Evolutionary conservation across 2,329 filamentous ascomycete species (phyloP).

Genomic region (Exophiala calicioides): DNA sequence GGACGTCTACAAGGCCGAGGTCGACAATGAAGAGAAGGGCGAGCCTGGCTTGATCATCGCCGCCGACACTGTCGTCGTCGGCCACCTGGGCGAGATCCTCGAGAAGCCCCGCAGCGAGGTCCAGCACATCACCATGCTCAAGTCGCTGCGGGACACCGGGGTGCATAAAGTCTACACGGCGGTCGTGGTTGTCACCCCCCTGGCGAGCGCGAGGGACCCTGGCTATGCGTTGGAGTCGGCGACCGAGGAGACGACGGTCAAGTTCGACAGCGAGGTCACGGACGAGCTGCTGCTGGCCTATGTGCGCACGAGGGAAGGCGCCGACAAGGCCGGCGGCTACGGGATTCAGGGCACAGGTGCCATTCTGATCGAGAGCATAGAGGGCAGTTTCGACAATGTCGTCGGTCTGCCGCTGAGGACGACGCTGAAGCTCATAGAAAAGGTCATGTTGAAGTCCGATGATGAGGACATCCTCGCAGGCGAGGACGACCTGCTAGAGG

Average conservation of each 20-base stretch:
- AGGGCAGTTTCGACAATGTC: conserved; percentile 91
- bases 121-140: conserved; percentile 82
- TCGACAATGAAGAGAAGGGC: conserved; percentile 56
- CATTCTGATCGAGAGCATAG: conserved; percentile 83
- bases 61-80: conserved; percentile 88
- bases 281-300: conserved; percentile 79
- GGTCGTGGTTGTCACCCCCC: conserved; percentile 77
- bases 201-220: conserved; percentile 76
- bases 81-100: conserved; percentile 71
- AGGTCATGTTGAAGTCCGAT: conserved; percentile 75
- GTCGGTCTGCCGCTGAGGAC: conserved; percentile 82
- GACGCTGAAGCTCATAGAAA: conserved; percentile 80
- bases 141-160: conserved; percentile 72
- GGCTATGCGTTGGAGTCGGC: conserved; percentile 80
- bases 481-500: conserved; percentile 43
- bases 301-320: conserved; percentile 77
- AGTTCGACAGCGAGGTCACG: conserved; percentile 71
- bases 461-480: conserved; percentile 58
- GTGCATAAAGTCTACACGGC: conserved; percentile 84
- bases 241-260: conserved; percentile 90
- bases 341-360: conserved; percentile 87
- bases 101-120: conserved; percentile 85
- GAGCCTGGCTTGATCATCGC: conserved; percentile 86
- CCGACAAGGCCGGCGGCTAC: conserved; percentile 95
- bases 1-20: conserved; percentile 65